Percentiles rank a stretch among this genome's conserved stretches.
Evolutionary conservation across 2,329 filamentous ascomycete species (phyloP).

Genomic region (Byssoonygena ceratinophila): DNA sequence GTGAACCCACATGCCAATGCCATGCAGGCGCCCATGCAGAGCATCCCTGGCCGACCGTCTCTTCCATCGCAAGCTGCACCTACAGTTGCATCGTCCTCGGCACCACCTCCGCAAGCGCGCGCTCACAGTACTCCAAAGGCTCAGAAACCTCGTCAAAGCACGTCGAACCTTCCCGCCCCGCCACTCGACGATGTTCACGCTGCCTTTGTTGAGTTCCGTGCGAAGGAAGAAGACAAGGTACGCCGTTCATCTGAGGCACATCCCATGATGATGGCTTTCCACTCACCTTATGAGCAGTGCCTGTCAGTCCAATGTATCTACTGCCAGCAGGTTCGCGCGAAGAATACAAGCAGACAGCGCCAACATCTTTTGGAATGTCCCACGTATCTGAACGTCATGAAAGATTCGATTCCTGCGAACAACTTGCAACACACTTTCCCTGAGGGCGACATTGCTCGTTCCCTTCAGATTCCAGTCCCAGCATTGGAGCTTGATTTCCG

Average conservation of each 20-base stretch:
- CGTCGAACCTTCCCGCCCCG: constrained; percentile 36
- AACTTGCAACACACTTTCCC: constrained; percentile 43
- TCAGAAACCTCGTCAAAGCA: constrained; percentile 26
- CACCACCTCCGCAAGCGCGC: constrained; percentile 24
- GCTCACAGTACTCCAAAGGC: constrained; percentile 32
- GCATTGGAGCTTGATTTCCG: constrained; percentile 44
- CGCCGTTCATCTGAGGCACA: constrained; percentile 3
- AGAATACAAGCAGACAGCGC: constrained; percentile 42
- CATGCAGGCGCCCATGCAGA: constrained; percentile 35
- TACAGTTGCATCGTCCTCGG: constrained; percentile 24
- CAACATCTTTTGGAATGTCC: constrained; percentile 42
- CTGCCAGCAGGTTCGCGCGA: constrained; percentile 41
- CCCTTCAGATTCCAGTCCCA: constrained; percentile 39
- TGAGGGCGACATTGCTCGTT: constrained; percentile 40
- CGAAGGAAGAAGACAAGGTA: constrained; percentile 40
- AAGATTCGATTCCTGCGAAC: constrained; percentile 43
- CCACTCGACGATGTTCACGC: constrained; percentile 42
- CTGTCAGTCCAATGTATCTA: constrained; percentile 43
- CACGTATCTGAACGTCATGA: constrained; percentile 44
- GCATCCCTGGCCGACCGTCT: constrained; percentile 31
- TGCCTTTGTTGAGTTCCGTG: constrained; percentile 40
- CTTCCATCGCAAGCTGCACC: constrained; percentile 32
- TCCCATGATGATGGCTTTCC: constrained; percentile 1
- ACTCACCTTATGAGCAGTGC: constrained; percentile 26
- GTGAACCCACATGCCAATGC: constrained; percentile 36